phyloP scores from a whole-genome alignment of 257 asterid genomes.

The Solanum pennellii region DNA sequence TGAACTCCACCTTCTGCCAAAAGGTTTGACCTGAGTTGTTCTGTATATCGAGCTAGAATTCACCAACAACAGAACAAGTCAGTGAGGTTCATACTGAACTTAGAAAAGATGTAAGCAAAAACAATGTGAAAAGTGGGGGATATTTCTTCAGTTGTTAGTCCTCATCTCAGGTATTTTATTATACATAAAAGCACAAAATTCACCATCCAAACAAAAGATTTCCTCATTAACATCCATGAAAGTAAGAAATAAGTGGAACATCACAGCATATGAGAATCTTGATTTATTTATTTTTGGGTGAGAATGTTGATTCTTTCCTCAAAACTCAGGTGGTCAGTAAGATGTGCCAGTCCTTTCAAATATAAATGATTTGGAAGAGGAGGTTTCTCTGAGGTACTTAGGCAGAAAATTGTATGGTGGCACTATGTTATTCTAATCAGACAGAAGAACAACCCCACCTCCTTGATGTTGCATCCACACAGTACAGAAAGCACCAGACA shows the following conservation, averaged over 20 bases:
- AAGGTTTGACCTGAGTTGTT: conserved; percentile 61
- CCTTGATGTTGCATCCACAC: neutral
- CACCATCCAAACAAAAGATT: neutral
- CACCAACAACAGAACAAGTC: conserved; percentile 8
- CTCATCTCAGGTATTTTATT: neutral
- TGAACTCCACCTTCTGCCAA: conserved; percentile 85
- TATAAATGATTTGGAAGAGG: neutral
- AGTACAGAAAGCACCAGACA: neutral
- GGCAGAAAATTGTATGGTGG: neutral
- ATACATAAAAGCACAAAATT: neutral
- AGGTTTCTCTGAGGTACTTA: neutral
- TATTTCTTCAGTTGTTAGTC: neutral
- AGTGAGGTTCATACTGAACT: neutral
- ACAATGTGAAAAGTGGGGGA: neutral
- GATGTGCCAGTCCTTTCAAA: neutral
- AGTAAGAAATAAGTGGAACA: neutral
- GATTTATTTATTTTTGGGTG: neutral
- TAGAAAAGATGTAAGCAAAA: neutral
- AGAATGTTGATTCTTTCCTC: neutral
- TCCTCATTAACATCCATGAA: neutral
- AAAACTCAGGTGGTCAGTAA: neutral
- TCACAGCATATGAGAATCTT: neutral
- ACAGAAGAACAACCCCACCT: neutral
- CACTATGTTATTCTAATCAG: neutral
- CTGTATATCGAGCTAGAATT: conserved; percentile 82